Percentiles rank a stretch among this genome's conserved stretches.
These are phyloP conservation scores for Solanum phureja DNA, from an alignment of 257 asterid genomes.

Conservation along the genomic window DNA sequence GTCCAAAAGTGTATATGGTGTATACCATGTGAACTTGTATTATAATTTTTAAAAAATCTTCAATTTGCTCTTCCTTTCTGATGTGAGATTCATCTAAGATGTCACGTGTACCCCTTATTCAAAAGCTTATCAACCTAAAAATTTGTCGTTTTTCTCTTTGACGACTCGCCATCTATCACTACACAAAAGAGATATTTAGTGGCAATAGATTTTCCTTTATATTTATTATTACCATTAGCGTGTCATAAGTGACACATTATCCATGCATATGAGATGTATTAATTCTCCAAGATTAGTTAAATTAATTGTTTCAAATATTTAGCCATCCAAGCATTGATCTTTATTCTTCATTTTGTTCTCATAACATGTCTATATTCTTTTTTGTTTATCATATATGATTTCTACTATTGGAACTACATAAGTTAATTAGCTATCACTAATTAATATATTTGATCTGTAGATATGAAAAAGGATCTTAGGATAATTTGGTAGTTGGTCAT, in stretches of 20 bases:
- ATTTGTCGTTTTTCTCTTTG: neutral
- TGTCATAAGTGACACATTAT: neutral
- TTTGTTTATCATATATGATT: neutral
- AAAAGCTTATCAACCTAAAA: neutral
- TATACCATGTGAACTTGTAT: neutral
- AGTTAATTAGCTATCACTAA: neutral
- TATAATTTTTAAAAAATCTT: neutral
- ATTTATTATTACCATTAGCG: too few relatives aligned
- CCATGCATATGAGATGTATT: neutral
- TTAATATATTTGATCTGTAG: neutral
- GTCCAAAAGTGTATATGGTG: neutral
- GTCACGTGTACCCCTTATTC: neutral
- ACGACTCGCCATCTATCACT: neutral
- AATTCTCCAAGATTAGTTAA: neutral
- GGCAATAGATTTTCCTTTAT: too few relatives aligned
- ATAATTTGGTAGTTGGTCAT: neutral
- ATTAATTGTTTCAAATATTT: neutral
- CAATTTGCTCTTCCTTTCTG: rapidly evolving
- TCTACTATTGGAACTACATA: neutral
- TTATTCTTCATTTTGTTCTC: neutral
- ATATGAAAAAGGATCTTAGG: neutral
- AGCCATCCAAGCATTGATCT: neutral
- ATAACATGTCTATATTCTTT: neutral
- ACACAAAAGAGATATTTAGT: neutral
- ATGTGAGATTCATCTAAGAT: neutral